phyloP scores from a whole-genome alignment of 805 yeast genomes.

The Kluyveromyces starmeri region DNA sequence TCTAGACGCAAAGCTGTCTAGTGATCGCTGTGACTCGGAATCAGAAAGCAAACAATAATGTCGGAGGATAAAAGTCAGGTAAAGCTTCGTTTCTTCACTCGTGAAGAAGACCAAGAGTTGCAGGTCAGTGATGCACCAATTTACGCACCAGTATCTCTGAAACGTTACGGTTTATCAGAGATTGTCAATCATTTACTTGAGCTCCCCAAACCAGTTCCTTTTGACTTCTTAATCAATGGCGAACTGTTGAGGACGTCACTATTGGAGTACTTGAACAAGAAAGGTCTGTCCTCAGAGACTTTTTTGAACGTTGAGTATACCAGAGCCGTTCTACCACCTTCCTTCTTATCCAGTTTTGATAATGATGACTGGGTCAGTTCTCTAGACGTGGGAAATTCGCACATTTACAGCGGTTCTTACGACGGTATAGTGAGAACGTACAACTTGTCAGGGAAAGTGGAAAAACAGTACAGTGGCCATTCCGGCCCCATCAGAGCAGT shows the following conservation, averaged over 20 bases:
- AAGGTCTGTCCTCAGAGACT: conserved; percentile 78
- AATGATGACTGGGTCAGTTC: conserved; percentile 96
- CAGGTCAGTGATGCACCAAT: conserved; percentile 75
- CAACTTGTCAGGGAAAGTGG: conserved; percentile 71
- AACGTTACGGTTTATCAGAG: conserved; percentile 88
- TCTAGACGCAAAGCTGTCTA: no score
- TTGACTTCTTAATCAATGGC: conserved; percentile 87
- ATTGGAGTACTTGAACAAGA: conserved; percentile 63
- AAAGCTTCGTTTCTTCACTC: conserved; percentile 74
- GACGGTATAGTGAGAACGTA: conserved; percentile 92
- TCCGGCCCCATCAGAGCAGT: conserved; percentile 79
- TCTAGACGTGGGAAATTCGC: conserved; percentile 32
- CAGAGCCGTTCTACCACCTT: conserved; percentile 90
- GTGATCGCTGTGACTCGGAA: no score
- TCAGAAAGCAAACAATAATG: no score
- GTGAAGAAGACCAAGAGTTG: conserved; percentile 67
- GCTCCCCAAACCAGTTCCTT: conserved; percentile 64
- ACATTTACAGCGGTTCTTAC: conserved; percentile 79
- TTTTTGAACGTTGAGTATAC: conserved; percentile 80
- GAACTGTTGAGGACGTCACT: conserved; percentile 68
- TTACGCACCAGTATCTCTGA: conserved; percentile 76
- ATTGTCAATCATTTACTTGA: conserved; percentile 81
- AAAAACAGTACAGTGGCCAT: conserved; percentile 79
- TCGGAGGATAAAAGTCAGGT: conserved; percentile 49
- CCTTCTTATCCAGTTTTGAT: conserved; percentile 74